Evolutionary conservation across 2,329 filamentous ascomycete genomes (phyloP), one percentile per base, ranked within the genome.

Genomic region (Mycocentrospora acerina): DNA sequence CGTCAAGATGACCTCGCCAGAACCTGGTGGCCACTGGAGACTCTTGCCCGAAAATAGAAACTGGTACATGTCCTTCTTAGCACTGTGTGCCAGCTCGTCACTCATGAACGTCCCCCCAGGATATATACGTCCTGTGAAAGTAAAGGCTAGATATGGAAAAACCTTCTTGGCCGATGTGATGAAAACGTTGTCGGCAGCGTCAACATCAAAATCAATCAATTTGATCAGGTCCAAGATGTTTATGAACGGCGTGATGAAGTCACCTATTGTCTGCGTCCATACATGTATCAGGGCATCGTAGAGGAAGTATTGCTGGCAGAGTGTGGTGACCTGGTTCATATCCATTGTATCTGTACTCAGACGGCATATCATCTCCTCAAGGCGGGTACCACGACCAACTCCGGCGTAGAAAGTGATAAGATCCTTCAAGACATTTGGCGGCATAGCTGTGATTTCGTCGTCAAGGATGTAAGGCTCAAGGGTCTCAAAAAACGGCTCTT

Each of bases 271-370:
- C 65, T 88, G 85, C 44, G 95, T 97, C 93, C 93, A 98, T 38
- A 98, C 87, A 63, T 97, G 96, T 29, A 94, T 90, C 40, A 96
- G 79, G 2, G 93, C 94, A 67, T 98, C 94, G 60, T 96, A 98
- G 4, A 98, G 78, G 50, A 86, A 82, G 64, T 97, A 84, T 61
- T 91, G 85, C 65, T 93, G 95, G 76, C 93, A 98, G 16, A 98
- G 75, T 10, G 80, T 79, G 0, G 91, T 96, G 41, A 95, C 82
- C 66, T 97, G 88, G 62, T 98, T 91, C 52, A 98, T 83, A 62
- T 98, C 94, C 61, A 98, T 83, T 0, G 90, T 95, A 11, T 81
- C 75, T 1, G 91, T 95, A 56, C 95, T 86, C 70, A 98, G 85
- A 49, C 91, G 85, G 64, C 91, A 97, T 22, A 98, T 86, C 66